Evolutionary conservation across 441 rosid species (phyloP), one percentile per base, ranked within the genome.

Genomic region (Lepidium campestre): DNA sequence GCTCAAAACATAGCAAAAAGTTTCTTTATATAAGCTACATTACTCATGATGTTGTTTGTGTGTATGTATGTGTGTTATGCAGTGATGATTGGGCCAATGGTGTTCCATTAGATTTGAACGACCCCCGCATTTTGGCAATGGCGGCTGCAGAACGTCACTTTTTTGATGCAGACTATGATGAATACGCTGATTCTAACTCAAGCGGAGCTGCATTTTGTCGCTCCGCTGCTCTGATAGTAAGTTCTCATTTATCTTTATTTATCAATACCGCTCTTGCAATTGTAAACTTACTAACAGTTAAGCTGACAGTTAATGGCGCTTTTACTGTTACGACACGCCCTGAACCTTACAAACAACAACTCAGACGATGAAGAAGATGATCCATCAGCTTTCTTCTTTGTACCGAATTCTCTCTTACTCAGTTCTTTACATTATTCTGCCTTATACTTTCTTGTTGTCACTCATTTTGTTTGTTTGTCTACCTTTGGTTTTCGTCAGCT

Each of bases 141-240:
- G 88, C 92, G 25, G 86, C 90, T 15, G 93, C 90, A 42, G 93
- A 87, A 64, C 88, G 87, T 62, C 90, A 75, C 75, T 82, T 85
- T 54, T 58, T 85, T 81, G 93, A 87, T 42, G 81, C 87, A 12
- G 90, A 87, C 29, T 85, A 87, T 61, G 87, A 87, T 62, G 90
- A 83, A 57, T 83, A 87, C 46, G 82, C 87, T 1, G 93, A 85
- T 74, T 73, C 71, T 68, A 85, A 82, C 80, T 82, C 83, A 0
- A 82, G 82, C 20, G 90, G 90, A 72, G 89, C 90, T 23, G 88
- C 90, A 32, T 87, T 85, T 65, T 85, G 88, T 67, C 93, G 93
- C 55, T 87, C 93, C 12, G 87, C 87, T 18, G 88, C 90, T 62
- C 79, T 87, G 57, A 81, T 85, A 52, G 93, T 85, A 78, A 82